A percentile compares a stretch with the other conserved stretches of the same genome.
Conservation (phyloP, 2,329 filamentous ascomycete genomes). For the Aspergillus candidus region DNA sequence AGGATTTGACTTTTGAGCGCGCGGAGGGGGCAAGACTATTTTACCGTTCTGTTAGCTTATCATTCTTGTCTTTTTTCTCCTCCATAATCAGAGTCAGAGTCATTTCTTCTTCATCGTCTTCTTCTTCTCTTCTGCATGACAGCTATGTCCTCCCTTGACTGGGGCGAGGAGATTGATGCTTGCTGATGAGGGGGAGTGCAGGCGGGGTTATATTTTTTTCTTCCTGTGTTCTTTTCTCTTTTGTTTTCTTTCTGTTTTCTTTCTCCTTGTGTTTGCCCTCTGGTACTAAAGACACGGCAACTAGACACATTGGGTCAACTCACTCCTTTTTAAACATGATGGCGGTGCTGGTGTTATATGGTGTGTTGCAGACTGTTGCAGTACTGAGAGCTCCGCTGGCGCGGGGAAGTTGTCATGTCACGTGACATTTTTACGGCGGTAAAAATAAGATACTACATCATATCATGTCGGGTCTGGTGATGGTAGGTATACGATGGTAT, state of each 20-base stretch:
- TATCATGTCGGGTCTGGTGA: too few species aligned
- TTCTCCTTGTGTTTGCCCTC: neutral
- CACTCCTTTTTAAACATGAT: constrained; percentile 93
- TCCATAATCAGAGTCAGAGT: too few species aligned
- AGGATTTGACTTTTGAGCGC: constrained; percentile 97
- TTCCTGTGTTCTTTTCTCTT: too few species aligned
- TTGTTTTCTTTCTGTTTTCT: too few species aligned
- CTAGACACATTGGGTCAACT: constrained; percentile 24
- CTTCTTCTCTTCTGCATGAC: too few species aligned
- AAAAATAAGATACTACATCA: too few species aligned
- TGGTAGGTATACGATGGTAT: too few species aligned
- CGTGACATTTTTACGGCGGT: neutral
- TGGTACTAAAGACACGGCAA: neutral
- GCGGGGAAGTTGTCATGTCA: constrained; percentile 10
- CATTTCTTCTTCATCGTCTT: neutral
- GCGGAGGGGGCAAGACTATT: constrained; percentile 66
- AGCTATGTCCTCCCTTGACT: too few species aligned
- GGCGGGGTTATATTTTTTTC: too few species aligned
- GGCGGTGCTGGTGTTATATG: constrained; percentile 10
- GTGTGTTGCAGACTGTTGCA: too few species aligned
- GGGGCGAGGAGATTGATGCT: too few species aligned
- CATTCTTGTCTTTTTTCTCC: neutral
- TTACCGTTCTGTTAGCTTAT: constrained; percentile 3
- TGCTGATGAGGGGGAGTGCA: neutral
- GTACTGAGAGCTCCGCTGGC: neutral